These are phyloP conservation scores for Fusarium circinatum DNA, from an alignment of 2,329 filamentous ascomycete genomes.

Conservation along the genomic window DNA sequence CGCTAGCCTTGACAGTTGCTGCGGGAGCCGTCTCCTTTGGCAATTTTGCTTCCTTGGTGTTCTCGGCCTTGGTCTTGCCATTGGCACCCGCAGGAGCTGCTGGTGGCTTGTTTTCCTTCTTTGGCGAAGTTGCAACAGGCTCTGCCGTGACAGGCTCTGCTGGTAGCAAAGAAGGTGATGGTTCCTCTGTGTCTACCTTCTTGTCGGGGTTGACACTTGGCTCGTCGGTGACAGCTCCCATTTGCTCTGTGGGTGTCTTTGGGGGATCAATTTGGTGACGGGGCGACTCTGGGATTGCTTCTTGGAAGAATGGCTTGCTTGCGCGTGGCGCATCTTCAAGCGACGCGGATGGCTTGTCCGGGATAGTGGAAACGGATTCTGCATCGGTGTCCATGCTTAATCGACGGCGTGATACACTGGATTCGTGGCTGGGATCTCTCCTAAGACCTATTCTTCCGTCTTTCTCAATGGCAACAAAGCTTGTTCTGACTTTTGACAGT, in stretches of 20 bases:
- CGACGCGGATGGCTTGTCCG: constrained; percentile 51
- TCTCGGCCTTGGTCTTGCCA: constrained; percentile 39
- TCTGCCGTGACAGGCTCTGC: constrained; percentile 24
- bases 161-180: constrained; percentile 31
- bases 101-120: constrained; percentile 24
- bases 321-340: constrained; percentile 41
- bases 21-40: constrained; percentile 26
- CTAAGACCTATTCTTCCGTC: constrained; percentile 67
- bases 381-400: constrained; percentile 51
- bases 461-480: constrained; percentile 78
- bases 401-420: constrained; percentile 51
- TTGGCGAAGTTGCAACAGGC: constrained; percentile 17
- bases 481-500: constrained; percentile 79
- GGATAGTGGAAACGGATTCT: constrained; percentile 47
- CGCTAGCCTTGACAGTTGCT: constrained; percentile 18
- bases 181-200: constrained; percentile 52
- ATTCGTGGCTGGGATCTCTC: constrained; percentile 52
- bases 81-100: constrained; percentile 27
- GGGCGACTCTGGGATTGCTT: constrained; percentile 57
- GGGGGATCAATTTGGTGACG: constrained; percentile 38
- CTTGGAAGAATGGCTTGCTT: constrained; percentile 46
- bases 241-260: constrained; percentile 18
- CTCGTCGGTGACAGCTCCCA: constrained; percentile 46
- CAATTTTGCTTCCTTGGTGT: constrained; percentile 20
- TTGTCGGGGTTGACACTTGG: constrained; percentile 55